A percentile compares a stretch with the other conserved stretches of the same genome.
Conservation (phyloP, 2,329 filamentous ascomycete species). For the Parafenestella ontariensis region DNA sequence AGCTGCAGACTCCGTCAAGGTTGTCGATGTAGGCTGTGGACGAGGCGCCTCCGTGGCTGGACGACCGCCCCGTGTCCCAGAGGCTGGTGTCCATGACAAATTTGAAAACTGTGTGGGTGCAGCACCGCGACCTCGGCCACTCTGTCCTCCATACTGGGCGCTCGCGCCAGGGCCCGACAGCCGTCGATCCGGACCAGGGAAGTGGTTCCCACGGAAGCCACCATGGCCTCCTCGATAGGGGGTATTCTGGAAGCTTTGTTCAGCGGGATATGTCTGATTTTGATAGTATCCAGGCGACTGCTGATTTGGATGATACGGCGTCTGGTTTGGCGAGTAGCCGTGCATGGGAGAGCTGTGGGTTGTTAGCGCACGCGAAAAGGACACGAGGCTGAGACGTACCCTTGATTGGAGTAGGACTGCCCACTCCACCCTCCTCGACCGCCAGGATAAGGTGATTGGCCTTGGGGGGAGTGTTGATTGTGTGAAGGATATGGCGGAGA, state of each 20-base stretch:
- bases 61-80: conserved; percentile 61
- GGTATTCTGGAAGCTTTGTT: conserved; percentile 59
- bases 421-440: conserved; percentile 63
- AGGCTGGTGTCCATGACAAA: conserved; percentile 72
- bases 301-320: conserved; percentile 59
- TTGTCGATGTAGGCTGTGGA: conserved; percentile 24
- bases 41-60: conserved; percentile 49
- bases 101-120: conserved; percentile 65
- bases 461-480: conserved; percentile 67
- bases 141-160: conserved; percentile 49
- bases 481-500: conserved; percentile 67
- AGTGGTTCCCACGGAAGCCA: conserved; percentile 66
- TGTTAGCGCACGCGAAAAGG: conserved; percentile 29
- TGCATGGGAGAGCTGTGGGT: conserved; percentile 52
- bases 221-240: conserved; percentile 60
- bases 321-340: conserved; percentile 64
- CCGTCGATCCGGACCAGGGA: conserved; percentile 51
- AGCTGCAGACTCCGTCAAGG: conserved; percentile 34
- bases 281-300: conserved; percentile 56
- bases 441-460: conserved; percentile 65
- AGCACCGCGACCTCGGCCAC: conserved; percentile 62
- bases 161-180: conserved; percentile 52
- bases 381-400: conserved; percentile 51
- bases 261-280: conserved; percentile 60
- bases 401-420: conserved; percentile 54